phyloP scores from a whole-genome alignment of 805 yeast genomes.

The Sugiyamaella qingdaonensis region DNA sequence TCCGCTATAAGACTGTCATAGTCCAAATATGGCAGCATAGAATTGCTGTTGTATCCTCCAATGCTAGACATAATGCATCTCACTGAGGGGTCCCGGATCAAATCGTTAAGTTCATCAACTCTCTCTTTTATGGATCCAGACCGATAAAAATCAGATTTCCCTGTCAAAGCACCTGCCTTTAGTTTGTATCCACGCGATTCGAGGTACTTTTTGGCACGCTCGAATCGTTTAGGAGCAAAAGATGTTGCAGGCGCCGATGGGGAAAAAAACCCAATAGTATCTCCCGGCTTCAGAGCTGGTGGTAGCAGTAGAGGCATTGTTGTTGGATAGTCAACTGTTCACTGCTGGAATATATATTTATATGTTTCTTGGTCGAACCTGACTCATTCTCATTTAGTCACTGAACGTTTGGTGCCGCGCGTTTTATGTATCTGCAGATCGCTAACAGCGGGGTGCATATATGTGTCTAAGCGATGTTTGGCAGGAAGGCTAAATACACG shows the following conservation, averaged over 20 bases:
- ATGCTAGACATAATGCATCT: neutral
- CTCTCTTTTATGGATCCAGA: slow-evolving; percentile 3
- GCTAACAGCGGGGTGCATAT: no score
- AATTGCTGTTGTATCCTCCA: neutral
- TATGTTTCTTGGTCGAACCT: no score
- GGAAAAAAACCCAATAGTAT: neutral
- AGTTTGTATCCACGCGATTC: neutral
- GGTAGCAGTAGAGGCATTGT: neutral
- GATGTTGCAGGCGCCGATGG: neutral
- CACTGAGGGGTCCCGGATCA: neutral
- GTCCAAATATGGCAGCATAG: neutral
- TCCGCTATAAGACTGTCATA: neutral
- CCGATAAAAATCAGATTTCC: neutral
- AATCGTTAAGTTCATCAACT: slow-evolving; percentile 4
- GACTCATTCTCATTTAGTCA: no score
- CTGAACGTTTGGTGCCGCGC: no score
- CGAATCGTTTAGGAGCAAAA: neutral
- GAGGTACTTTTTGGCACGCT: neutral
- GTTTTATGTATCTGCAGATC: no score
- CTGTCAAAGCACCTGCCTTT: slow-evolving; percentile 10
- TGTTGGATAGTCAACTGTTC: no score
- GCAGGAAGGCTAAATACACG: no score
- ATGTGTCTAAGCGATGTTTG: no score
- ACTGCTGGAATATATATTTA: no score
- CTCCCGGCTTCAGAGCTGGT: neutral